These are phyloP conservation scores for Yarrowia keelungensis DNA, from an alignment of 805 yeast species.

Conservation along the genomic window DNA sequence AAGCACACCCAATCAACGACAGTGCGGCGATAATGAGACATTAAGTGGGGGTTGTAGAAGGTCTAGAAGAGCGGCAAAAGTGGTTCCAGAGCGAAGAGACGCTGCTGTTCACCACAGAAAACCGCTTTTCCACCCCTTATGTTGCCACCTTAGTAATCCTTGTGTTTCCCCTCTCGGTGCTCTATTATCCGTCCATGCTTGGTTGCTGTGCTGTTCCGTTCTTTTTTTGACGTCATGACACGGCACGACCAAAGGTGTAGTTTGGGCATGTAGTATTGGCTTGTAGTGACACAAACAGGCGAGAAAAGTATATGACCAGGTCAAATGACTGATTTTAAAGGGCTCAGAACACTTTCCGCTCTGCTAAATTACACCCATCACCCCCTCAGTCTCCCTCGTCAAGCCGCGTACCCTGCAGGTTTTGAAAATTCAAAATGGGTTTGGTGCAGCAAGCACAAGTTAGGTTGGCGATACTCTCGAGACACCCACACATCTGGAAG, in stretches of 20 bases:
- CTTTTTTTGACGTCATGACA: constrained; percentile 16
- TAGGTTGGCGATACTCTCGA: constrained; percentile 30
- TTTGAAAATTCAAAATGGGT: constrained; percentile 22
- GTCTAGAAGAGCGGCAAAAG: too few relatives aligned
- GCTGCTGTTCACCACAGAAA: too few relatives aligned
- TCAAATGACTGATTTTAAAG: too few relatives aligned
- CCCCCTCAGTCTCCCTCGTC: neutral
- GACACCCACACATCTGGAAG: constrained; percentile 1
- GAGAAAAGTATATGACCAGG: neutral
- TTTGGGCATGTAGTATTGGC: too few relatives aligned
- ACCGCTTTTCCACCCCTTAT: too few relatives aligned
- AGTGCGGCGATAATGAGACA: constrained; percentile 31
- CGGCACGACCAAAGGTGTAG: neutral
- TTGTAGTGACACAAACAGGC: too few relatives aligned
- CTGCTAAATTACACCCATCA: neutral
- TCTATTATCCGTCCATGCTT: neutral
- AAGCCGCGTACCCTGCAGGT: constrained; percentile 27
- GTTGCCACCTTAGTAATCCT: too few relatives aligned
- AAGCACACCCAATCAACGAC: constrained; percentile 20
- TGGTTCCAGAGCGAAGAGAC: too few relatives aligned
- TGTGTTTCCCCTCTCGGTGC: too few relatives aligned
- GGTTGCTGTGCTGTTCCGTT: constrained; percentile 14
- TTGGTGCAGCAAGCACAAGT: constrained; percentile 37
- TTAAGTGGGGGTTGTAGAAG: neutral
- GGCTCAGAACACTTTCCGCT: neutral